phyloP scores from a whole-genome alignment of 2,329 filamentous ascomycete genomes.

The Sporothrix euskadiensis region DNA sequence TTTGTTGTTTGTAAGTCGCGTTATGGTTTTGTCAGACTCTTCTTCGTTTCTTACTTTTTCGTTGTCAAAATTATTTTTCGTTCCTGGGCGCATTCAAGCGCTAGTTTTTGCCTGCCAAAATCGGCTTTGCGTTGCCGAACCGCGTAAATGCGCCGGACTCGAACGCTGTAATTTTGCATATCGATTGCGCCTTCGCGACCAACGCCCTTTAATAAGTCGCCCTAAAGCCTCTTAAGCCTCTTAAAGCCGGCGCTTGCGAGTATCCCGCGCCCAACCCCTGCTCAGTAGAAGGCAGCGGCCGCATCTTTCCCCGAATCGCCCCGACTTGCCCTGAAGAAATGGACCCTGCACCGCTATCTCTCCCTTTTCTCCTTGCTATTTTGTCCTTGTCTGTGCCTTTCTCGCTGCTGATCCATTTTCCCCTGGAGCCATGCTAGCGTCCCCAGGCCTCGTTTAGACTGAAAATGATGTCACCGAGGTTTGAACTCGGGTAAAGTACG shows the following conservation, averaged over 20 bases:
- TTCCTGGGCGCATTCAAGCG: background rate
- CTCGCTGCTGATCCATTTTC: background rate
- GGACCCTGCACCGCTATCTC: background rate
- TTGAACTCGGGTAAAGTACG: background rate
- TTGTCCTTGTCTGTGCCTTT: too few species aligned
- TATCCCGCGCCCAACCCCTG: background rate
- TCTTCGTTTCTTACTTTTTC: background rate
- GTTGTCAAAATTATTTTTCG: background rate
- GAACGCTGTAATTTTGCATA: background rate
- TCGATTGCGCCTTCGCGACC: constrained; percentile 7
- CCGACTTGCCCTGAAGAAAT: background rate
- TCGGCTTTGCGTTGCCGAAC: constrained; percentile 19
- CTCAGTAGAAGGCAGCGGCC: background rate
- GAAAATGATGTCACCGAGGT: constrained; percentile 10
- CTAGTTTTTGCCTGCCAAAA: background rate
- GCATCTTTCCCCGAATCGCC: background rate
- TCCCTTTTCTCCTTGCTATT: background rate
- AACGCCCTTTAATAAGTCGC: background rate
- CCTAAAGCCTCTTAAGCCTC: background rate
- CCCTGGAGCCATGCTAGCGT: constrained; percentile 9
- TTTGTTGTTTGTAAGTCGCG: background rate
- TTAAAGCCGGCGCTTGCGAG: background rate
- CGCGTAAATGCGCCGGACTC: background rate
- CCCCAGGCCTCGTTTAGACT: background rate
- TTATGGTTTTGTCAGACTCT: background rate